phyloP scores from a whole-genome alignment of 2,329 filamentous ascomycete genomes.

The Beauveria sp. region DNA sequence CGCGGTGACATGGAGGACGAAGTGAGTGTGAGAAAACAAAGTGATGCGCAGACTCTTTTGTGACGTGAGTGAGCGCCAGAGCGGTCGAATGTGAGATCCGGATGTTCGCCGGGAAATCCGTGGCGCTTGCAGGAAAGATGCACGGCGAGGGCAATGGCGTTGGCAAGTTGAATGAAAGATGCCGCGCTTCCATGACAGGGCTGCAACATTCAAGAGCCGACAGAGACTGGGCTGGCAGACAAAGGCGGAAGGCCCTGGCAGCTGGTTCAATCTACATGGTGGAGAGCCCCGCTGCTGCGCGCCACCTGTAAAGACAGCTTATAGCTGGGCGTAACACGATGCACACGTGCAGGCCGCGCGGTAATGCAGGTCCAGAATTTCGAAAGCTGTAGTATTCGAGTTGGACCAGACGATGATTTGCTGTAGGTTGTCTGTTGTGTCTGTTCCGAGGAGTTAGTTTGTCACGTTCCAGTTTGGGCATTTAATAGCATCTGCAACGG shows the following conservation, averaged over 20 bases:
- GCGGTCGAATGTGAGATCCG: constrained; percentile 3
- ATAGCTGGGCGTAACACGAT: background rate
- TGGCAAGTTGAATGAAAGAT: background rate
- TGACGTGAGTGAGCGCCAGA: background rate
- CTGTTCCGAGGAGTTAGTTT: too few species aligned
- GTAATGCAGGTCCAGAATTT: background rate
- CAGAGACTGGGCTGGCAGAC: background rate
- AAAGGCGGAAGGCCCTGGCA: background rate
- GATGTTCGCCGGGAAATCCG: background rate
- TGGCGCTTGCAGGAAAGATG: background rate
- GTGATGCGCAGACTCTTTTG: background rate
- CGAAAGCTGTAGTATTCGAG: background rate
- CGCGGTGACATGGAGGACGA: constrained; percentile 8
- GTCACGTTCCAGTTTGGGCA: background rate
- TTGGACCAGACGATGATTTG: background rate
- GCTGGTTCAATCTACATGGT: background rate
- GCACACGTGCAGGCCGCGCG: background rate
- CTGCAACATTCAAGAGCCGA: constrained; percentile 4
- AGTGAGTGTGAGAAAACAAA: constrained; percentile 3
- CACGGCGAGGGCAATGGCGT: background rate
- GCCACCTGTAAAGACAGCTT: background rate
- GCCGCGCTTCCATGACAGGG: background rate
- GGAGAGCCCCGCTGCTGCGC: constrained; percentile 1
- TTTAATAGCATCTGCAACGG: background rate
- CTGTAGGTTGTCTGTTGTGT: too few species aligned